Conservation (phyloP, 768 basidiomycete genomes). For the Boletus speciosus region DNA sequence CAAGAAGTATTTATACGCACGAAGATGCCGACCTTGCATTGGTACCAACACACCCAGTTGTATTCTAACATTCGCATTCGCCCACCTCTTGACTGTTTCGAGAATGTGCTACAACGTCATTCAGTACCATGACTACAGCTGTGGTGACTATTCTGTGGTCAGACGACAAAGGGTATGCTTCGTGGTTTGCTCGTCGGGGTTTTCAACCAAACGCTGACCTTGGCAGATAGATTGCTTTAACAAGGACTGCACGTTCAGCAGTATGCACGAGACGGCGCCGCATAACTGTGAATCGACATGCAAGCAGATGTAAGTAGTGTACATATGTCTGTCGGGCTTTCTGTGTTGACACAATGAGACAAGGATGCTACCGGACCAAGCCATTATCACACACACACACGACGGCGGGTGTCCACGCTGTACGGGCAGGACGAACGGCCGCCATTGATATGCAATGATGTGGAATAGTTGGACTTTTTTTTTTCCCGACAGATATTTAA, state of each 20-base stretch:
- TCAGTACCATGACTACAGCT: conserved; percentile 32
- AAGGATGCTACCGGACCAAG: conserved; percentile 30
- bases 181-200: neutral
- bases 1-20: conserved; percentile 22
- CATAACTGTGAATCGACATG: conserved; percentile 42
- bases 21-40: neutral
- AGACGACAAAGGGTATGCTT: conserved; percentile 35
- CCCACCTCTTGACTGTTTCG: neutral
- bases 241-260: conserved; percentile 39
- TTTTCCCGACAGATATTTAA: neutral
- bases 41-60: conserved; percentile 1
- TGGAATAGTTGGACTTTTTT: neutral
- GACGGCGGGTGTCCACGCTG: conserved; percentile 16
- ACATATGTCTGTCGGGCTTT: neutral
- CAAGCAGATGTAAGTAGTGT: conserved; percentile 33
- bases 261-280: conserved; percentile 24
- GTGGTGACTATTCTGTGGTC: conserved; percentile 29
- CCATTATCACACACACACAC: conserved; percentile 23
- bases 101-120: conserved; percentile 36
- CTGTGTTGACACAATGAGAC: conserved; percentile 1
- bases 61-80: neutral
- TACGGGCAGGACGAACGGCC: conserved; percentile 22
- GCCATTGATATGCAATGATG: conserved; percentile 16
- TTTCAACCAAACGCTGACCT: neutral
- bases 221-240: conserved; percentile 49